Evolutionary conservation across 495 filamentous ascomycete genomes (phyloP).

Genomic region (Astrothelium subdiscretum): DNA sequence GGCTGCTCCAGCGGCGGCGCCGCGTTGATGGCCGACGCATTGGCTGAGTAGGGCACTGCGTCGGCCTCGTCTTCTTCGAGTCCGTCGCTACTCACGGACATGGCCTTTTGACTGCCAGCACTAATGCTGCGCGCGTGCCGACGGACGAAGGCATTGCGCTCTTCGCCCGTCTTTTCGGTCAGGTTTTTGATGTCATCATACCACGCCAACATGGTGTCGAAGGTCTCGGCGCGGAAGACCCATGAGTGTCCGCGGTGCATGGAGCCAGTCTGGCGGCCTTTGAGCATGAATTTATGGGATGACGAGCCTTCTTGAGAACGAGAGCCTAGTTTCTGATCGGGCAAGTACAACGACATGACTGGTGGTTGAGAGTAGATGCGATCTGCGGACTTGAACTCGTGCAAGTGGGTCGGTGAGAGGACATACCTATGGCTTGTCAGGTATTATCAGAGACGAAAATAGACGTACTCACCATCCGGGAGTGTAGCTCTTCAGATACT

Average conservation of each 20-base stretch:
- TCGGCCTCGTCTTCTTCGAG: slow-evolving; percentile 85
- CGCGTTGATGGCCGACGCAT: slow-evolving; percentile 23
- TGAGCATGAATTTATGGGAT: slow-evolving; percentile 97
- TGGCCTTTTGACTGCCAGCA: slow-evolving; percentile 49
- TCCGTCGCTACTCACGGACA: slow-evolving; percentile 58
- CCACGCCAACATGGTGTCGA: slow-evolving; percentile 96
- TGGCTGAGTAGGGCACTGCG: slow-evolving; percentile 33
- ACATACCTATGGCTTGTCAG: slow-evolving; percentile 64
- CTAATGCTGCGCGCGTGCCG: slow-evolving; percentile 65
- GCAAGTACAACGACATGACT: slow-evolving; percentile 91
- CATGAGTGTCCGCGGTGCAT: slow-evolving; percentile 95
- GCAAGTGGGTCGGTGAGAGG: slow-evolving; percentile 86
- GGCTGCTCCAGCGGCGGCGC: slow-evolving; percentile 11
- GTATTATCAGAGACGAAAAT: slow-evolving; percentile 25
- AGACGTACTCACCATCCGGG: slow-evolving; percentile 69
- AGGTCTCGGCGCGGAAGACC: slow-evolving; percentile 91
- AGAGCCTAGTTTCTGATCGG: slow-evolving; percentile 89
- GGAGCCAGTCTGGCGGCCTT: slow-evolving; percentile 82
- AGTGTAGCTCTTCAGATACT: slow-evolving; percentile 96
- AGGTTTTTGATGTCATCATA: slow-evolving; percentile 82
- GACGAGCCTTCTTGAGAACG: slow-evolving; percentile 73
- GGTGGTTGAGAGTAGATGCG: slow-evolving; percentile 58
- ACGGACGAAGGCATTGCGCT: slow-evolving; percentile 75
- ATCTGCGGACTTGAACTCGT: slow-evolving; percentile 93
- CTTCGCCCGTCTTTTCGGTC: slow-evolving; percentile 79